Evolutionary conservation across 345 rosid species (phyloP).

Genomic region (Carallia brachiata): DNA sequence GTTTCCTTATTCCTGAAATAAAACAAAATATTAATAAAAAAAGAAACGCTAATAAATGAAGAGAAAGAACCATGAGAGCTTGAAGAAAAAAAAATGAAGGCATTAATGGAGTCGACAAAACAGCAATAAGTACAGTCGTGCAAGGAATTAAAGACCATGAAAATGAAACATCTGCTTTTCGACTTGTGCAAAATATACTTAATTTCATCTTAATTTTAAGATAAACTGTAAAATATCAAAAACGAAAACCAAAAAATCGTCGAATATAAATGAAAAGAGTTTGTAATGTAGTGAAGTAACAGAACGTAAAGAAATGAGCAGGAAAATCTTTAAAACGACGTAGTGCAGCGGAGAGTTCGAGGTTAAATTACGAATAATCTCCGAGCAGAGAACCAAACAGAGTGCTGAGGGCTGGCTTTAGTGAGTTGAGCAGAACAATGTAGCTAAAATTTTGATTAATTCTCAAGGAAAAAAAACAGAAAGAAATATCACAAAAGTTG

Average conservation of each 20-base stretch:
- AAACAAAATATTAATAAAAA: neutral
- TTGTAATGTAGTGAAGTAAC: neutral
- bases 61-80: neutral
- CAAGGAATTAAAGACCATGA: neutral
- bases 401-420: neutral
- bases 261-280: neutral
- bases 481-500: too few species aligned
- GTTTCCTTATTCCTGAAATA: conserved; percentile 47
- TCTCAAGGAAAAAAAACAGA: neutral
- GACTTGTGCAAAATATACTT: too few species aligned
- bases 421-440: neutral
- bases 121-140: conserved; percentile 3
- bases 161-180: neutral
- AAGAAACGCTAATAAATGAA: neutral
- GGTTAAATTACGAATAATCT: neutral
- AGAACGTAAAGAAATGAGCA: neutral
- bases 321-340: neutral
- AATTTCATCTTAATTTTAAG: too few species aligned
- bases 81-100: neutral
- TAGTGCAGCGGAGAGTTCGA: neutral
- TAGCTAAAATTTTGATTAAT: neutral
- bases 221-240: too few species aligned
- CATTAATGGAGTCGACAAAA: conserved; percentile 16
- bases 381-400: neutral
- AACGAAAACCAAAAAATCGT: neutral